A percentile compares a stretch with the other conserved stretches of the same genome.
Conservation (phyloP, 1,284 basidiomycete genomes). For the Abortiporus biennis region DNA sequence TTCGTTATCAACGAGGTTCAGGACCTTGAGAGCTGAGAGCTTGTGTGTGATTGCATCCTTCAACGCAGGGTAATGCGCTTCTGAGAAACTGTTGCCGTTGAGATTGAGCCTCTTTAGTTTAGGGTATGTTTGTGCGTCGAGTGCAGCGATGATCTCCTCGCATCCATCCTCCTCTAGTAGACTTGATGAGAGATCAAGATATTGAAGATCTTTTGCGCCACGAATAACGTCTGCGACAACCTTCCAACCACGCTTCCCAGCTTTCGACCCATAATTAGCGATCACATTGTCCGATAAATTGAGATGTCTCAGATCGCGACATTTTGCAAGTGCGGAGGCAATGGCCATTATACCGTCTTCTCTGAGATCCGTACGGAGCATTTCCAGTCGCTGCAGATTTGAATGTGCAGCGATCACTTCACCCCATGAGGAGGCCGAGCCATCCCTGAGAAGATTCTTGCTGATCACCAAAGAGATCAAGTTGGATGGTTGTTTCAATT, state of each 20-base stretch:
- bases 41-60: conserved; percentile 60
- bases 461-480: conserved; percentile 88
- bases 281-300: conserved; percentile 98
- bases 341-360: conserved; percentile 90
- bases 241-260: conserved; percentile 71
- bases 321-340: conserved; percentile 70
- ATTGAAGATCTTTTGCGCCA: conserved; percentile 86
- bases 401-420: conserved; percentile 85
- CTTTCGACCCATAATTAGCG: conserved; percentile 67
- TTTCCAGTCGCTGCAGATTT: conserved; percentile 77
- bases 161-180: conserved; percentile 56
- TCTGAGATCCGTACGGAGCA: conserved; percentile 97
- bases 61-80: conserved; percentile 62
- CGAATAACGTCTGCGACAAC: conserved; percentile 70
- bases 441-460: conserved; percentile 91
- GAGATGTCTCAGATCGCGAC: conserved; percentile 66
- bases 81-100: conserved; percentile 88
- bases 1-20: conserved; percentile 89
- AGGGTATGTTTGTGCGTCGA: conserved; percentile 67
- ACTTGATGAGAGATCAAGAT: conserved; percentile 70
- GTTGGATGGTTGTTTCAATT: conserved; percentile 62
- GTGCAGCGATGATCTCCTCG: conserved; percentile 57
- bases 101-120: conserved; percentile 74
- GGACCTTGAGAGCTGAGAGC: conserved; percentile 48
- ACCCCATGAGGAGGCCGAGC: conserved; percentile 81